Base-by-base conservation (phyloP, 2,329 filamentous ascomycete genomes). In the Camptophora hylomeconis region DNA sequence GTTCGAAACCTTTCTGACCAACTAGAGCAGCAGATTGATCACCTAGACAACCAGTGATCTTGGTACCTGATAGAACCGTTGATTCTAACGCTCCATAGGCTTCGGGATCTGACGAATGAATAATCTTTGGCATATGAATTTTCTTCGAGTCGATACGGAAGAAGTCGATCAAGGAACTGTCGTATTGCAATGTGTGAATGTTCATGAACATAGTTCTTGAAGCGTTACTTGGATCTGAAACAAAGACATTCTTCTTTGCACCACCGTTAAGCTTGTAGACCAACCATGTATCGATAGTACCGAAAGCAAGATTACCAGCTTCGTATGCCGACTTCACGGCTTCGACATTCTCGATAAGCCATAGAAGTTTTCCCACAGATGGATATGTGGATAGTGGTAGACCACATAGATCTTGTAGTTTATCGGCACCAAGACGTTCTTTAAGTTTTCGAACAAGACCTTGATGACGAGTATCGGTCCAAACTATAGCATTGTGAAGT, bases 181-280 rank as follows among this genome's bases (percentile, higher is more conserved):
- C 81, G 54, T 92, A 93, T 45, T 84, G 54, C 35, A 83, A 65
- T 7, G 75, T 86, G 44, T 74, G 67, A 30, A 93, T 65, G 56
- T 92, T 83, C 77, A 92, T 86, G 55, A 93, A 89, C 83, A 92
- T 92, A 36, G 84, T 93, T 47, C 84, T 67, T 30, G 80, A 87
- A 12, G 84, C 84, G 51, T 93, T 93, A 36, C 80, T 83, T 26
- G 77, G 73, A 52, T 93, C 84, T 0, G 84, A 89, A 33, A 92
- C 81, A 48, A 81, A 75, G 23, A 84, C 56, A 32, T 75, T 69
- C 28, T 67, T 71, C 35, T 71, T 63, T 17, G 61, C 64, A 27
- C 79, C 75, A 33, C 80, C 82, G 47, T 92, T 63, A 28, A 93
- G 68, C 45, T 76, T 75, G 59, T 82, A 92, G 30, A 92, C 69